These are phyloP conservation scores for Hanseniaspora clermontiae DNA, from an alignment of 805 yeast genomes.

Conservation along the genomic window DNA sequence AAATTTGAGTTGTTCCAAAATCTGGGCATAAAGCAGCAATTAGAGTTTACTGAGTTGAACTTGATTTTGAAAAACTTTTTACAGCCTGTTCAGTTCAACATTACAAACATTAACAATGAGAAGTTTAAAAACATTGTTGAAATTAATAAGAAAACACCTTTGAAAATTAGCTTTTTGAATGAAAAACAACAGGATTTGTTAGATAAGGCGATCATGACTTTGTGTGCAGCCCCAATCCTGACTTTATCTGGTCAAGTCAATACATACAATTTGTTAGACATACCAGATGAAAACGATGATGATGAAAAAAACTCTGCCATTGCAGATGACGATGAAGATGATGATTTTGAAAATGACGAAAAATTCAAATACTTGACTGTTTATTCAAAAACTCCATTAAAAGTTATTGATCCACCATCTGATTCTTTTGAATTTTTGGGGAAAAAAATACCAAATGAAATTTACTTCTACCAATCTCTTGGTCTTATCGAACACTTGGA, in stretches of 20 bases:
- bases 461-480: conserved; percentile 64
- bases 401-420: conserved; percentile 1
- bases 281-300: background rate
- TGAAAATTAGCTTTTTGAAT: background rate
- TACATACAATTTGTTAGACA: background rate
- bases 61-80: background rate
- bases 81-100: background rate
- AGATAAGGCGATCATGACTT: conserved; percentile 1
- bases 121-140: background rate
- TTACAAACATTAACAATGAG: background rate
- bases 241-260: background rate
- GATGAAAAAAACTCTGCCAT: background rate
- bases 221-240: conserved; percentile 5
- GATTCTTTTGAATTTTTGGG: conserved; percentile 75
- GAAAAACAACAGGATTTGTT: conserved; percentile 3
- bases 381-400: background rate
- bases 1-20: conserved; percentile 5
- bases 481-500: conserved; percentile 41
- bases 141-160: background rate
- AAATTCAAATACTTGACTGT: background rate
- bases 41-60: conserved; percentile 9
- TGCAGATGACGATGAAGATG: conserved; percentile 3
- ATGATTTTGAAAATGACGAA: background rate
- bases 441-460: conserved; percentile 74
- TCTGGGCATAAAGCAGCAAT: background rate